Percentiles rank a stretch among this genome's conserved stretches.
Evolutionary conservation across 495 filamentous ascomycete species (phyloP).

Genomic region (Hyaloscypha bicolor): DNA sequence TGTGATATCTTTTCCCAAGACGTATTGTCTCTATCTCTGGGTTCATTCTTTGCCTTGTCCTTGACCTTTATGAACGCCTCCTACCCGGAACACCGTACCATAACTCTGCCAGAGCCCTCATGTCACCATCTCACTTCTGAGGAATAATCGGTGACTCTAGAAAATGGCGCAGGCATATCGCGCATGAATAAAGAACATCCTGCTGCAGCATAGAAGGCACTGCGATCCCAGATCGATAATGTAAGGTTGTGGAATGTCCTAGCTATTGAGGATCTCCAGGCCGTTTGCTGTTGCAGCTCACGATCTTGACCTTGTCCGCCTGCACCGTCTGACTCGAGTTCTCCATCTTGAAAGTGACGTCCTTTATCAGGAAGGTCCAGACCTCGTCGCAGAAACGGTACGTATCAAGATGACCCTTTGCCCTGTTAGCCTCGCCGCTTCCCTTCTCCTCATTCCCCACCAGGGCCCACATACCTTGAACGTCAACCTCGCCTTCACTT

Average conservation of each 20-base stretch:
- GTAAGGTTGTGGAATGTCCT: neutral
- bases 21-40: neutral
- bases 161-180: neutral
- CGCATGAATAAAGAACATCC: neutral
- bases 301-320: conserved; percentile 93
- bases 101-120: neutral
- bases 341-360: conserved; percentile 96
- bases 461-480: conserved; percentile 79
- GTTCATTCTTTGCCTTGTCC: neutral
- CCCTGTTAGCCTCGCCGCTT: conserved; percentile 14
- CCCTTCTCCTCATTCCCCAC: conserved; percentile 3
- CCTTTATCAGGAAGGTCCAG: conserved; percentile 99
- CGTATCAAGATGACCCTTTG: conserved; percentile 92
- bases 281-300: conserved; percentile 63
- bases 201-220: neutral
- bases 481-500: conserved; percentile 84
- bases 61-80: neutral
- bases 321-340: conserved; percentile 58
- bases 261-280: conserved; percentile 32
- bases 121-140: neutral
- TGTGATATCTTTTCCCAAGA: neutral
- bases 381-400: conserved; percentile 99
- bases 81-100: neutral
- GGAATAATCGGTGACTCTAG: conserved; percentile 6
- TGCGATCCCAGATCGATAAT: neutral